phyloP scores from a whole-genome alignment of 306 rosid species.

The Oemleria cerasiformis region DNA sequence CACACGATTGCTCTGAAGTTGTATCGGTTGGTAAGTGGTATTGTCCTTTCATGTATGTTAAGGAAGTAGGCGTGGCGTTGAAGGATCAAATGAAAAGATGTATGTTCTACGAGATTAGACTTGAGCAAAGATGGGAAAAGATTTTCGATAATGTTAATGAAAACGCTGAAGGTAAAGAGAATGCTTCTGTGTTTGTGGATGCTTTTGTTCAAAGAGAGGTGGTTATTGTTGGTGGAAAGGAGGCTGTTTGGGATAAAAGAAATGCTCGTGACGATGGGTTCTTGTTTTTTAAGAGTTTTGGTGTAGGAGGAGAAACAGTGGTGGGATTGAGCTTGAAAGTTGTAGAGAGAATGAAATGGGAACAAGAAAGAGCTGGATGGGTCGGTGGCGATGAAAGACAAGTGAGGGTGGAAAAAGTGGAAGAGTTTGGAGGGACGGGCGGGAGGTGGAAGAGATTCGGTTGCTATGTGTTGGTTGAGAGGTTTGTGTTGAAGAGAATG shows the following conservation, averaged over 20 bases:
- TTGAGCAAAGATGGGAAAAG: constrained; percentile 63
- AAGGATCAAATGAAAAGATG: constrained; percentile 42
- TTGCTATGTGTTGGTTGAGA: constrained; percentile 48
- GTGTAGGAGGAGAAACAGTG: constrained; percentile 27
- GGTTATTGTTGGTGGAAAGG: constrained; percentile 34
- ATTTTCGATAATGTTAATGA: constrained; percentile 35
- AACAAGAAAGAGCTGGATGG: constrained; percentile 36
- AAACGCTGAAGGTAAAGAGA: background rate
- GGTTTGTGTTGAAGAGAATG: constrained; percentile 43
- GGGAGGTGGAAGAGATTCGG: constrained; percentile 38
- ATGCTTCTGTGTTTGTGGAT: constrained; percentile 40
- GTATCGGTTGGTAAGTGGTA: constrained; percentile 72
- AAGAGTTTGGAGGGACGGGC: constrained; percentile 40
- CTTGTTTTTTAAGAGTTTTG: constrained; percentile 44
- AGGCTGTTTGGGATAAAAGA: constrained; percentile 30
- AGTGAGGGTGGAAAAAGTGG: constrained; percentile 38
- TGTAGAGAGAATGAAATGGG: constrained; percentile 62
- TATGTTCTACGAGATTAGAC: constrained; percentile 54
- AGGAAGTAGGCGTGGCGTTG: constrained; percentile 49
- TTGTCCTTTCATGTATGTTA: constrained; percentile 58
- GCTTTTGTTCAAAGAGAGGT: constrained; percentile 41
- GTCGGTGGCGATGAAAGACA: constrained; percentile 31
- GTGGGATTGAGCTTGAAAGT: constrained; percentile 50
- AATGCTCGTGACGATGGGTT: constrained; percentile 23
- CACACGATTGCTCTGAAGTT: constrained; percentile 15